Evolutionary conservation across 192 early-diverging fungal genomes (phyloP), one percentile per base, ranked within the genome.

Genomic region (Dissophora globulifera): DNA sequence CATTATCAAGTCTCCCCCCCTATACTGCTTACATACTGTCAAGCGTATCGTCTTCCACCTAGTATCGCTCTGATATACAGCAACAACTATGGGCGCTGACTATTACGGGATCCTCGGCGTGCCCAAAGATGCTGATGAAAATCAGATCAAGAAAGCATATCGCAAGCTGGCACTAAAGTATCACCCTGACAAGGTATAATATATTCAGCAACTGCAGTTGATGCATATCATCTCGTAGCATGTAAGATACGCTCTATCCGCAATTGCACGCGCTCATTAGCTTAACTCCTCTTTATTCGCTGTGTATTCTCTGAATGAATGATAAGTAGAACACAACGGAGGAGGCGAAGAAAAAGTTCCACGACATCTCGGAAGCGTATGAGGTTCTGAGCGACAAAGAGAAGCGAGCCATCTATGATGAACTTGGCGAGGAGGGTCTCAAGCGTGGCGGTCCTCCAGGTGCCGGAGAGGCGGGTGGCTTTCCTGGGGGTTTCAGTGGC

Each of bases 321-420:
- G n/a, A n/a, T n/a, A n/a, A 4, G 32, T 54, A 76, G 71, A 66
- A 76, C 58, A 38, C 71, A 5, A 49, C 47, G 20, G 32, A 17
- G 35, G 51, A 67, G 19, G 92, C 93, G 16, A 89, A 94, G 56
- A 81, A 85, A 58, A 93, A 92, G 63, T 99, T 99, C 79, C 95
- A 98, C 80, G 96, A 99, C 31, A 93, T 99, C 47, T 94, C 94
- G 43, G 95, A 98, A 81, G 96, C 98, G 11, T 99, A 94, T 72
- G 98, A 99, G 76, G 90, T 94, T 7, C 85, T 99, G 4, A 94
- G 92, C 42, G 97, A 98, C 82, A 85, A 90, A 62, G 83, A 97
- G 46, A 98, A 98, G 85, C 85, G 94, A 26, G 85, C 93, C 33
- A 87, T 96, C 38, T 99, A 94, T 86, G 98, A 98, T 69, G 89